These are phyloP conservation scores for Pueraria montana DNA, from an alignment of 306 rosid species.

Conservation along the genomic window DNA sequence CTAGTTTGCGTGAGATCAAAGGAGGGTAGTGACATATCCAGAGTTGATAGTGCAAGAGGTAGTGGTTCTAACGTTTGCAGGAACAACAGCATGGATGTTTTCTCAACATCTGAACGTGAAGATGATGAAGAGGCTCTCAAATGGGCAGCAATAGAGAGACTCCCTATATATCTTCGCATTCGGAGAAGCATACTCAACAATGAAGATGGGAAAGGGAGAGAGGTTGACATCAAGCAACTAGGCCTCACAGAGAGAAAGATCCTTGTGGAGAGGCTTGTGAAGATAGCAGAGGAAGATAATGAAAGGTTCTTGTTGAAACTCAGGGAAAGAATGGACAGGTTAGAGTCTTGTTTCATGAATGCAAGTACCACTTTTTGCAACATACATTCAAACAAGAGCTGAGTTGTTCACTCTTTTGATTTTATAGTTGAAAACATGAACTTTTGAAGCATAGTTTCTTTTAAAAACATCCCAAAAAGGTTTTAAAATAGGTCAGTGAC, in stretches of 20 bases:
- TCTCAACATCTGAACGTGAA: slow-evolving; percentile 67
- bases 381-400: not conserved
- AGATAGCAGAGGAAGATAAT: slow-evolving; percentile 82
- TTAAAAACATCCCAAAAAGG: not conserved
- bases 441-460: not conserved
- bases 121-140: slow-evolving; percentile 59
- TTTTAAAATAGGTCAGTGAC: too few species aligned
- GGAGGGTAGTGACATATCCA: slow-evolving; percentile 50
- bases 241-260: slow-evolving; percentile 74
- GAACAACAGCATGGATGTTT: slow-evolving; percentile 50
- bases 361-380: not conserved
- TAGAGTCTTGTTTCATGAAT: slow-evolving; percentile 18
- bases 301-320: slow-evolving; percentile 84
- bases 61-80: slow-evolving; percentile 51
- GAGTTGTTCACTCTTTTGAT: not conserved
- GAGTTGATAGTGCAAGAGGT: slow-evolving; percentile 48
- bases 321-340: slow-evolving; percentile 81
- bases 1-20: slow-evolving; percentile 24
- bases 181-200: slow-evolving; percentile 65
- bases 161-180: slow-evolving; percentile 55
- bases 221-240: slow-evolving; percentile 68
- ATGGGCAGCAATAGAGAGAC: slow-evolving; percentile 63
- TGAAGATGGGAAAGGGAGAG: slow-evolving; percentile 70
- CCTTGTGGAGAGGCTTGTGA: slow-evolving; percentile 78
- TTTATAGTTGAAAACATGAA: not conserved